These are phyloP conservation scores for Polyporus arcularius DNA, from an alignment of 768 basidiomycete species.

Conservation along the genomic window DNA sequence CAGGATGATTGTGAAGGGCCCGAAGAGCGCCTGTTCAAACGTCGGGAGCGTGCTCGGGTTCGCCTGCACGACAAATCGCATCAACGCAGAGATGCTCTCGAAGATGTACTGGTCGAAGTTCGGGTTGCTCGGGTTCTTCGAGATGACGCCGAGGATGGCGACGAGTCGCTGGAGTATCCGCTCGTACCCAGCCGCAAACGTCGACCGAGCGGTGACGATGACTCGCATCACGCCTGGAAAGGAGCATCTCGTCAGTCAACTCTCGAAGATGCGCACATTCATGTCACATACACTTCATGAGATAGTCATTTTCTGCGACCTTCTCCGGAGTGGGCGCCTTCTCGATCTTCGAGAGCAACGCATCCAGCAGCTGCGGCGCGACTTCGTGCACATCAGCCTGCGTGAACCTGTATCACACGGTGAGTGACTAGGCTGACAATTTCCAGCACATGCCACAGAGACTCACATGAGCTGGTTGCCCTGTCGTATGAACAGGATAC, in stretches of 20 bases:
- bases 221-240: slow-evolving; percentile 88
- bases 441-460: not conserved
- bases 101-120: slow-evolving; percentile 98
- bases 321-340: slow-evolving; percentile 81
- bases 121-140: slow-evolving; percentile 96
- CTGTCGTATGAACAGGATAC: slow-evolving; percentile 89
- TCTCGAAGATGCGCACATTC: not conserved
- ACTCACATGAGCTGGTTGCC: slow-evolving; percentile 72
- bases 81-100: slow-evolving; percentile 91
- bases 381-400: slow-evolving; percentile 86
- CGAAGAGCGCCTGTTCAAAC: slow-evolving; percentile 84
- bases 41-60: slow-evolving; percentile 63
- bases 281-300: slow-evolving; percentile 85
- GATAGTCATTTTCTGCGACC: slow-evolving; percentile 94
- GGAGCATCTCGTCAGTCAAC: not conserved
- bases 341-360: slow-evolving; percentile 80
- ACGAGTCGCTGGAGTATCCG: slow-evolving; percentile 73
- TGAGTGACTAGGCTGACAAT: not conserved
- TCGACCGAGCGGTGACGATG: slow-evolving; percentile 83
- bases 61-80: slow-evolving; percentile 82
- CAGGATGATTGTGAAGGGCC: slow-evolving; percentile 83
- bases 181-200: slow-evolving; percentile 68
- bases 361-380: slow-evolving; percentile 70
- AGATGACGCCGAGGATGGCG: slow-evolving; percentile 80
- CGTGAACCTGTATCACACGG: slow-evolving; percentile 61